phyloP scores from a whole-genome alignment of 306 rosid species.

The Vigna unguiculata region DNA sequence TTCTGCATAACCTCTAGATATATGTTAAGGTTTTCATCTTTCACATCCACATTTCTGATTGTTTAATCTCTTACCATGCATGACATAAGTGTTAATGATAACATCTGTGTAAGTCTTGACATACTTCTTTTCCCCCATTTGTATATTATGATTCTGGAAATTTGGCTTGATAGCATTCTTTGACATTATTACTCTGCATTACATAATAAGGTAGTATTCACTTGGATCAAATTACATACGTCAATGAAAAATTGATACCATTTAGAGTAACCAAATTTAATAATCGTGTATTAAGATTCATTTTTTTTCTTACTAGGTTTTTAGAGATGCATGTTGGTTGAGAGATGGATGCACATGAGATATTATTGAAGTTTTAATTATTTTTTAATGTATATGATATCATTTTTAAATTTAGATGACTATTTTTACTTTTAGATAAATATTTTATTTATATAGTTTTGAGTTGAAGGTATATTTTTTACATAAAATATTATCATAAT shows the following conservation, averaged over 20 bases:
- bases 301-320: too few relatives aligned
- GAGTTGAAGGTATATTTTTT: too few relatives aligned
- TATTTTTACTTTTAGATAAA: too few relatives aligned
- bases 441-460: too few relatives aligned
- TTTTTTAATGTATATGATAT: too few relatives aligned
- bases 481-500: too few relatives aligned
- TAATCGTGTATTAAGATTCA: neutral
- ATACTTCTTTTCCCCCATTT: neutral
- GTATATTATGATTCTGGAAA: neutral
- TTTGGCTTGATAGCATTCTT: neutral
- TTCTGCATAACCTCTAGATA: conserved; percentile 8
- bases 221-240: neutral
- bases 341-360: too few relatives aligned
- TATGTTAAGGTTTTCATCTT: neutral
- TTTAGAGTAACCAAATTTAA: neutral
- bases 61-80: neutral
- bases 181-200: neutral
- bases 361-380: too few relatives aligned
- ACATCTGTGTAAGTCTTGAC: neutral
- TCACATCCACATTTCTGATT: neutral
- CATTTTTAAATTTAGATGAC: too few relatives aligned
- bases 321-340: too few relatives aligned
- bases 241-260: neutral
- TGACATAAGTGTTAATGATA: neutral
- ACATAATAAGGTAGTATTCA: neutral